A percentile compares a stretch with the other conserved stretches of the same genome.
Evolutionary conservation across 2,329 filamentous ascomycete genomes (phyloP).

Genomic region (Cladosporium velox): DNA sequence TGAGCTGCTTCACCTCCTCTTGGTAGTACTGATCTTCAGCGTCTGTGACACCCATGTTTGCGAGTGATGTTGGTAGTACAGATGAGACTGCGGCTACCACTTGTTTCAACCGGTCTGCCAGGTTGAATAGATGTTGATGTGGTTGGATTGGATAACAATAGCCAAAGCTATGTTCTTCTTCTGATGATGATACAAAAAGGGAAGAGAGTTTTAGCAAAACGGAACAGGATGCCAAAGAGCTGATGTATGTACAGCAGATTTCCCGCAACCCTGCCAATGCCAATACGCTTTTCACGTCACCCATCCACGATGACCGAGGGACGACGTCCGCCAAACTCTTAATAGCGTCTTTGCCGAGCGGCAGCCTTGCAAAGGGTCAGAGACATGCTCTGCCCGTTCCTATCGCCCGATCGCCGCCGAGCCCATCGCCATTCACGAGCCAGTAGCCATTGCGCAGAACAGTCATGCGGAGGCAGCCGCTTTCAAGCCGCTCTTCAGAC

Average conservation of each 20-base stretch:
- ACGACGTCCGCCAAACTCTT: background rate
- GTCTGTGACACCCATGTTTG: slow-evolving; percentile 44
- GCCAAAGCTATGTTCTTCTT: background rate
- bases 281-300: slow-evolving; percentile 18
- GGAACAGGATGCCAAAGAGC: background rate
- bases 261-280: slow-evolving; percentile 9
- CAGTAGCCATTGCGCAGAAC: background rate
- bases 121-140: slow-evolving; percentile 23
- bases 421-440: slow-evolving; percentile 4
- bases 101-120: slow-evolving; percentile 40
- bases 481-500: slow-evolving; percentile 16
- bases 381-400: slow-evolving; percentile 14
- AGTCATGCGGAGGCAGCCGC: slow-evolving; percentile 19
- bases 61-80: slow-evolving; percentile 30
- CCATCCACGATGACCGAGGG: slow-evolving; percentile 17
- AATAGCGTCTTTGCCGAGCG: slow-evolving; percentile 15
- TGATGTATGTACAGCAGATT: slow-evolving; percentile 2
- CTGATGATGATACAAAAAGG: background rate
- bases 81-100: slow-evolving; percentile 34
- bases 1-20: slow-evolving; percentile 81
- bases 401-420: slow-evolving; percentile 20
- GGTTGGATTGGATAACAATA: background rate
- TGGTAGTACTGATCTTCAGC: slow-evolving; percentile 74
- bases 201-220: background rate
- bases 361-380: slow-evolving; percentile 7